A percentile compares a stretch with the other conserved stretches of the same genome.
phyloP scores from a whole-genome alignment of 805 yeast genomes.

The Wickerhamomyces subpelliculosus region DNA sequence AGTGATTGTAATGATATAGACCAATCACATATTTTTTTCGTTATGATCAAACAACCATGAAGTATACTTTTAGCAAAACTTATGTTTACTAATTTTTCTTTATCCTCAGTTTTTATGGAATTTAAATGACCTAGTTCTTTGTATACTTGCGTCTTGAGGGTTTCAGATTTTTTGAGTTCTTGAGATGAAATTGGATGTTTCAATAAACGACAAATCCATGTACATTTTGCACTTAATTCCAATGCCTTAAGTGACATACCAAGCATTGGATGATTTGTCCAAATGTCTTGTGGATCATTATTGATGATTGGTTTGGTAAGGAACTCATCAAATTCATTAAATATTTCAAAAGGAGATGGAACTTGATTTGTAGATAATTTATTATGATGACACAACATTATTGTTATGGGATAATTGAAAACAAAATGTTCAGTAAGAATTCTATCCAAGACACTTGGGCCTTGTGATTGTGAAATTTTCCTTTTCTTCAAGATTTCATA shows the following conservation, averaged over 20 bases:
- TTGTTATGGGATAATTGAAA: conserved; percentile 18
- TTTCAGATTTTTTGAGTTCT: neutral
- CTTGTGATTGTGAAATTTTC: neutral
- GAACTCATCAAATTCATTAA: too few species aligned
- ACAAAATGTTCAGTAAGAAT: conserved; percentile 19
- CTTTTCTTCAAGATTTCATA: conserved; percentile 21
- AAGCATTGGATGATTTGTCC: conserved; percentile 19
- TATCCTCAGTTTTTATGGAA: neutral
- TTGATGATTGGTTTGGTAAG: too few species aligned
- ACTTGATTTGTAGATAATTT: conserved; percentile 10
- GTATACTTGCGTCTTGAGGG: neutral
- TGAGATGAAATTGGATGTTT: conserved; percentile 10
- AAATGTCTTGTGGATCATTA: too few species aligned
- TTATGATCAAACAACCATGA: conserved; percentile 11
- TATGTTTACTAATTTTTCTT: conserved; percentile 1
- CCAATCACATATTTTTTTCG: conserved; percentile 10
- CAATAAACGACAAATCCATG: conserved; percentile 18
- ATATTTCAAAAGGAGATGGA: conserved; percentile 20
- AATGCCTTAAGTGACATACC: conserved; percentile 14
- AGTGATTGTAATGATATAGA: conserved; percentile 7
- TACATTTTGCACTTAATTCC: conserved; percentile 14
- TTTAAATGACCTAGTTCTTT: neutral
- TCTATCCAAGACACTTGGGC: conserved; percentile 11
- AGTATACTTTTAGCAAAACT: conserved; percentile 11
- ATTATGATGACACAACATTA: conserved; percentile 19